Percentiles rank a stretch among this genome's conserved stretches.
Conservation (phyloP, 257 asterid species). For the Scutellaria baicalensis region DNA sequence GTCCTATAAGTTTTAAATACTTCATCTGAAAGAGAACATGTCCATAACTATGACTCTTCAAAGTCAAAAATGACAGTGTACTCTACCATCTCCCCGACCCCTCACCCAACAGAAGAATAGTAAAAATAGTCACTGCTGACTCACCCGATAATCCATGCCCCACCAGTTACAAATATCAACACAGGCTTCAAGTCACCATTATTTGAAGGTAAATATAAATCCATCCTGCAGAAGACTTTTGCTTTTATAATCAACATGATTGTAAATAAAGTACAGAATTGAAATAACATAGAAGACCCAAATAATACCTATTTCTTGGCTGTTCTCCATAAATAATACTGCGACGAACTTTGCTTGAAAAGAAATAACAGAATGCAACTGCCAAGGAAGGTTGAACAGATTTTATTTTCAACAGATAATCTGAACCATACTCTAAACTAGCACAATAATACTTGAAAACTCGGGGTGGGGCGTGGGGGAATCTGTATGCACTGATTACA, state of each 20-base stretch:
- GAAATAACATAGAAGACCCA: background rate
- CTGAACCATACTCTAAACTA: background rate
- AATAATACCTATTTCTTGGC: conserved; percentile 79
- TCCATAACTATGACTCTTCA: background rate
- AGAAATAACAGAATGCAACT: conserved; percentile 81
- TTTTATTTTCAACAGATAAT: conserved; percentile 2
- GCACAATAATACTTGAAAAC: too few species aligned
- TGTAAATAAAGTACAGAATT: background rate
- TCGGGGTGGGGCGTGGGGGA: too few species aligned
- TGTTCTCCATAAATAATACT: conserved; percentile 84
- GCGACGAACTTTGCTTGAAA: conserved; percentile 70
- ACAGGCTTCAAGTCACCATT: conserved; percentile 66
- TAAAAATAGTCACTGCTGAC: conserved; percentile 8
- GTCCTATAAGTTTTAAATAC: background rate
- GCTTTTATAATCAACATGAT: background rate
- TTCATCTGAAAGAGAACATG: background rate
- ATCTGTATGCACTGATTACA: too few species aligned
- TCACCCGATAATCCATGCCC: conserved; percentile 99
- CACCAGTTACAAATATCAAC: conserved; percentile 93
- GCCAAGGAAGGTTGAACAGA: conserved; percentile 27
- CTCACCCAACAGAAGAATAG: background rate
- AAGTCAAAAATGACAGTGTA: background rate
- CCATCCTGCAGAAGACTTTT: conserved; percentile 53
- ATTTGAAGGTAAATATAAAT: conserved; percentile 73
- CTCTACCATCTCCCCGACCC: background rate